A percentile compares a stretch with the other conserved stretches of the same genome.
Evolutionary conservation across 345 rosid species (phyloP).

Genomic region (Murraya koenigii): DNA sequence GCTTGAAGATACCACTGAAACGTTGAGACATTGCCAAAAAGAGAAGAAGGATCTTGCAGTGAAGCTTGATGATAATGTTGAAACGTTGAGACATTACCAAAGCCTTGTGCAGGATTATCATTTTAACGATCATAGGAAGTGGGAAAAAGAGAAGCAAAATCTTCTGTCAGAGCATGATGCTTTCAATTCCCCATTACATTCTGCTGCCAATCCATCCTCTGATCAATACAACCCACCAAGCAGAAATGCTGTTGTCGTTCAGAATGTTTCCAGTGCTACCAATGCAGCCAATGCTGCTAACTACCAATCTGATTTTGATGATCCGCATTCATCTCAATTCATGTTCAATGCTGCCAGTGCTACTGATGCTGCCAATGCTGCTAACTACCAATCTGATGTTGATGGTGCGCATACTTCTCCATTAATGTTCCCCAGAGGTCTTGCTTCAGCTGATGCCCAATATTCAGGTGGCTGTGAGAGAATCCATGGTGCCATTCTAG

Average conservation of each 20-base stretch:
- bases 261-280: background rate
- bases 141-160: background rate
- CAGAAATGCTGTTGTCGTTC: background rate
- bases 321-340: too few species aligned
- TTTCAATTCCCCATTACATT: background rate
- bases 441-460: too few species aligned
- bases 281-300: background rate
- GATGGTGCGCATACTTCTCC: too few species aligned
- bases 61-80: background rate
- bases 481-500: too few species aligned
- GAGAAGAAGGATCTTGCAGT: too few species aligned
- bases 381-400: background rate
- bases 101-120: background rate
- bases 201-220: background rate
- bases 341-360: too few species aligned
- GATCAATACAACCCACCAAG: background rate
- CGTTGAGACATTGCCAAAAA: too few species aligned
- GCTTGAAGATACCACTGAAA: background rate
- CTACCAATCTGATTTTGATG: too few species aligned
- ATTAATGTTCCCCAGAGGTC: too few species aligned
- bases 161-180: background rate
- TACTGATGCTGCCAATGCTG: background rate
- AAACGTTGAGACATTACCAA: background rate
- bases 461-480: too few species aligned
- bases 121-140: background rate